phyloP scores from a whole-genome alignment of 495 filamentous ascomycete genomes.

The Aspergillus asperescens region DNA sequence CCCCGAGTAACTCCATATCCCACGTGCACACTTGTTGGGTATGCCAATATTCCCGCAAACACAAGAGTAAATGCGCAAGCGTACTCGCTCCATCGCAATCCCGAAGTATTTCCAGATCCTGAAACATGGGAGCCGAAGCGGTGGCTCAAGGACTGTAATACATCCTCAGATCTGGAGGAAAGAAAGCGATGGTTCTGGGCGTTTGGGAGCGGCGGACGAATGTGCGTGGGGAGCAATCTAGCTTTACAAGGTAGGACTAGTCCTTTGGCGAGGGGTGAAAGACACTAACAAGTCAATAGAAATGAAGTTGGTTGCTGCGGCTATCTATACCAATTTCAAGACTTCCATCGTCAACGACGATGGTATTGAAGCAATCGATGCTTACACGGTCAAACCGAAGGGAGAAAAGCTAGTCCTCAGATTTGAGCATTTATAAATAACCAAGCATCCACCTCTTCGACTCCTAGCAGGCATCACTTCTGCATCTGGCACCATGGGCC shows the following conservation, averaged over 20 bases:
- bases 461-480: background rate
- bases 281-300: constrained; percentile 24
- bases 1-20: constrained; percentile 63
- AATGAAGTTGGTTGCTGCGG: constrained; percentile 44
- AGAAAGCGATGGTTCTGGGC: constrained; percentile 74
- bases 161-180: constrained; percentile 42
- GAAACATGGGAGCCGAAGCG: constrained; percentile 57
- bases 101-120: constrained; percentile 53
- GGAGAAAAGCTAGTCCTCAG: constrained; percentile 42
- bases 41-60: constrained; percentile 54
- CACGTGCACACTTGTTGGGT: constrained; percentile 48
- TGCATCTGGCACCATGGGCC: background rate
- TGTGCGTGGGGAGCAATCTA: constrained; percentile 81
- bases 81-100: constrained; percentile 66
- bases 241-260: constrained; percentile 61
- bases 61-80: constrained; percentile 66
- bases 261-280: too few relatives aligned
- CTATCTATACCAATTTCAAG: constrained; percentile 64
- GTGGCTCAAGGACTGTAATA: constrained; percentile 48
- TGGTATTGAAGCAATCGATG: constrained; percentile 59
- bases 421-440: constrained; percentile 30
- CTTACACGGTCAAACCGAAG: constrained; percentile 57
- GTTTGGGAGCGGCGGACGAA: constrained; percentile 75
- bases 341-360: constrained; percentile 53
- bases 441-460: background rate